phyloP scores from a whole-genome alignment of 2,329 filamentous ascomycete genomes.

The Pseudocercospora fijiensis region DNA sequence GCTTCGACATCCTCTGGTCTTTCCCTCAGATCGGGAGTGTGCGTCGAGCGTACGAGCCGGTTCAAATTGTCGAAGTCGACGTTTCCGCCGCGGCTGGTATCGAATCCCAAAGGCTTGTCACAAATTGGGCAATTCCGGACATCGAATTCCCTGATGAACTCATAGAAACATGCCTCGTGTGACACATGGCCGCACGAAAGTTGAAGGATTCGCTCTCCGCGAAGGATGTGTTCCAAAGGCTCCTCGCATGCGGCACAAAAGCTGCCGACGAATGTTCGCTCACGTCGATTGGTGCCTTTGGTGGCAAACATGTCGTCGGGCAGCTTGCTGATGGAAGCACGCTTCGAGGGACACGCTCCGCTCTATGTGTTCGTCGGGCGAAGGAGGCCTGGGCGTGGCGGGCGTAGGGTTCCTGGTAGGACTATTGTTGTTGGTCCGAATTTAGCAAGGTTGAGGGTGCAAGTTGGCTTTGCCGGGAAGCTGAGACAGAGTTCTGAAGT shows the following conservation, averaged over 20 bases:
- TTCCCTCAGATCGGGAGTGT: slow-evolving; percentile 46
- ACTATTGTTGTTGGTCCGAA: slow-evolving; percentile 21
- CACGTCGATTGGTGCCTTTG: slow-evolving; percentile 58
- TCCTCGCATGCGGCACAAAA: slow-evolving; percentile 97
- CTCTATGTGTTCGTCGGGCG: slow-evolving; percentile 18
- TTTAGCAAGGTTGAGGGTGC: slow-evolving; percentile 22
- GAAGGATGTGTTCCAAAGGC: slow-evolving; percentile 89
- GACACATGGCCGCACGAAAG: slow-evolving; percentile 97
- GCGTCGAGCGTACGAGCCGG: slow-evolving; percentile 82
- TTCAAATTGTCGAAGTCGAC: slow-evolving; percentile 81
- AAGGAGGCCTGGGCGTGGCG: slow-evolving; percentile 18
- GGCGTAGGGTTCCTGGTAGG: slow-evolving; percentile 12
- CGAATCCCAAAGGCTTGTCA: slow-evolving; percentile 84
- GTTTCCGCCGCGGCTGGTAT: slow-evolving; percentile 90
- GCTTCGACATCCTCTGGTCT: slow-evolving; percentile 40
- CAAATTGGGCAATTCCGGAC: slow-evolving; percentile 93
- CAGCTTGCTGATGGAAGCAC: slow-evolving; percentile 23
- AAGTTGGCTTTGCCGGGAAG: slow-evolving; percentile 24
- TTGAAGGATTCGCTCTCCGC: slow-evolving; percentile 89
- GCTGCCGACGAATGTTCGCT: slow-evolving; percentile 91
- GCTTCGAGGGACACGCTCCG: slow-evolving; percentile 21
- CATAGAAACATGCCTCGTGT: slow-evolving; percentile 97
- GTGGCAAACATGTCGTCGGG: slow-evolving; percentile 38
- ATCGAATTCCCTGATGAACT: slow-evolving; percentile 93
- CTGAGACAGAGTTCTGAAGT: slow-evolving; percentile 26